Base-by-base conservation (phyloP, 2,329 filamentous ascomycete genomes). In the Ploettnerulaceae sp. region DNA sequence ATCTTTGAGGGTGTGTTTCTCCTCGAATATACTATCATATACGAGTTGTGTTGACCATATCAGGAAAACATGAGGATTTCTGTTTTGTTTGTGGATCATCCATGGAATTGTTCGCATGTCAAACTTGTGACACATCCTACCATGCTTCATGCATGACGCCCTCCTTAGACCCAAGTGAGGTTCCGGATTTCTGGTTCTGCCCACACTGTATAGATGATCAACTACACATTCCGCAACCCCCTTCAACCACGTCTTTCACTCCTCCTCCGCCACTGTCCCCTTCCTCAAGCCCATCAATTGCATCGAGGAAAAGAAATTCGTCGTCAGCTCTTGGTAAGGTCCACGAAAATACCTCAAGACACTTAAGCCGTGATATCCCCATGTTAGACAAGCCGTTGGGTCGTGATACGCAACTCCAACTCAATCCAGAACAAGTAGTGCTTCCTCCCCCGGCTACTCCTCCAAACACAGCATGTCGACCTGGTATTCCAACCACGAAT, bases 81-180 rank as follows among this genome's bases (percentile, higher is more conserved):
- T 57, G 54, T 21, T 55, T 45, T 20, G 52, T 57, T 7, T 57
- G 54, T 41, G 54, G 54, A 15, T 40, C 48, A 8, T 25, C 39
- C 4, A 50, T 47, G 45, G 46, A 53, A 21, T 24, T 55, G 3
- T 50, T 55, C 31, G 33, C 20, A 20, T 57, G 54, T 34, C 51
- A 55, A 25, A 57, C 54, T 12, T 57, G 54, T 26, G 32, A 25
- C 9, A 53, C 33, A 4, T 42, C 48, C 20, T 57, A 57, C 26
- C 55, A 57, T 40, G 49, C 47, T 9, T 24, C 38, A 7, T 57
- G 55, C 41, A 57, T 57, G 53, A 50, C 36, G n/a, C 55, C 55
- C 3, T 34, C 53, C 3, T 7, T 52, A 9, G 31, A 39, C 2
- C 45, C 45, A 14, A 21, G 33, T 14, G 47, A 52, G 5, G 49